Evolutionary conservation across 495 filamentous ascomycete genomes (phyloP), one percentile per base, ranked within the genome.

Genomic region (Penicillium riverlandense): DNA sequence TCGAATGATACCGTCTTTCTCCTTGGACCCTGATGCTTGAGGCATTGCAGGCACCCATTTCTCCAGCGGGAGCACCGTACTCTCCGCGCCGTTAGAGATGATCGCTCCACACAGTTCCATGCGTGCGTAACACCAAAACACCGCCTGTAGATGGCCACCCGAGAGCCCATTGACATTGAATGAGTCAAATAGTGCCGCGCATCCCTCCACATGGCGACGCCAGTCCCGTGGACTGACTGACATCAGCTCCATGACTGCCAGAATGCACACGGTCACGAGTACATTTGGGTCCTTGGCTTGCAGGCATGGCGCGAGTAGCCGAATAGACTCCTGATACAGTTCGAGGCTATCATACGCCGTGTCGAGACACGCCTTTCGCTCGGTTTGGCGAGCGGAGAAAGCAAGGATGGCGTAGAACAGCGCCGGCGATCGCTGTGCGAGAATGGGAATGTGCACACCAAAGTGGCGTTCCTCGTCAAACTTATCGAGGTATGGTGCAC

Each of bases 41-140:
- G 50, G 49, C 43, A 54, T 42, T 1, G 44, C 48, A 2, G 54
- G 54, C 7, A 58, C 56, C 60, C 67, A 70, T 45, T 64, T 61
- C 7, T 55, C 45, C 8, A 62, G 40, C 9, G 49, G 49, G 1
- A 71, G 49, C 4, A 72, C 50, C 0, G 61, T 65, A 29, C 57
- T 62, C 37, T 65, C 60, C 1, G 60, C 51, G 5, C 65, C 67
- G 29, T 59, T 54, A 11, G 61, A 60, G 29, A 71, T 69, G 3
- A 71, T 61, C 1, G 62, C 67, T 6, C 62, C 67, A 41, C 67
- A 71, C 4, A 71, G 33, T 38, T 71, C 66, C 67, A 71, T 71
- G 1, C 67, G 48, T 14, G 64, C 67, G 38, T 63, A 71, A 33
- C 66, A 69, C 67, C 67, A 71, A 38, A 71, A 71, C 1, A 67